phyloP scores from a whole-genome alignment of 495 filamentous ascomycete species.

The Tuber magnatum region DNA sequence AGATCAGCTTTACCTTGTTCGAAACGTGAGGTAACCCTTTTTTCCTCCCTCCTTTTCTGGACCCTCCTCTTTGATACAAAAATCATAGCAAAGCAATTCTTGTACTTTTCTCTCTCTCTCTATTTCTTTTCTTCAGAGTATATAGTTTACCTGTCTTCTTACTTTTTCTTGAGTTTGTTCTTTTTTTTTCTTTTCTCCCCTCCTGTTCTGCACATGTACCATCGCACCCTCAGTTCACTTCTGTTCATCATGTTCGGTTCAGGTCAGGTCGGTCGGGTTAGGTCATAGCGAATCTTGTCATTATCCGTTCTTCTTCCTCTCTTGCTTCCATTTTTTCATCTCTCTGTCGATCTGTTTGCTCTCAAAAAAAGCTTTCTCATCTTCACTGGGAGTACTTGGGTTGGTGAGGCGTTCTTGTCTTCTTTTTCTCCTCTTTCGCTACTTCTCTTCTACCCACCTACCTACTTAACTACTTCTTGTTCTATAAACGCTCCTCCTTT shows the following conservation, averaged over 20 bases:
- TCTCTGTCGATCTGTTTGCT: background rate
- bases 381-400: slow-evolving; percentile 1
- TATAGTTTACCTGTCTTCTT: background rate
- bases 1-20: background rate
- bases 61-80: background rate
- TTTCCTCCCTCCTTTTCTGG: slow-evolving; percentile 1
- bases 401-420: slow-evolving; percentile 3
- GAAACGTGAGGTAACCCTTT: background rate
- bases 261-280: background rate
- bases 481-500: background rate
- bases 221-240: slow-evolving; percentile 1
- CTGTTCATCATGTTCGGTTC: background rate
- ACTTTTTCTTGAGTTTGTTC: background rate
- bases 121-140: background rate
- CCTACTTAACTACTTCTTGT: slow-evolving; percentile 1
- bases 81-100: slow-evolving; percentile 5
- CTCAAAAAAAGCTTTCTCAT: slow-evolving; percentile 4
- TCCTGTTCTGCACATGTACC: background rate
- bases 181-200: background rate
- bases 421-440: background rate
- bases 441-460: background rate
- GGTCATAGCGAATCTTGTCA: slow-evolving; percentile 5
- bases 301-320: background rate
- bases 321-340: background rate
- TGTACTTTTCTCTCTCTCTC: background rate